Conservation (phyloP, 73 alveolate species). For the Tetrahymena malaccensis region DNA sequence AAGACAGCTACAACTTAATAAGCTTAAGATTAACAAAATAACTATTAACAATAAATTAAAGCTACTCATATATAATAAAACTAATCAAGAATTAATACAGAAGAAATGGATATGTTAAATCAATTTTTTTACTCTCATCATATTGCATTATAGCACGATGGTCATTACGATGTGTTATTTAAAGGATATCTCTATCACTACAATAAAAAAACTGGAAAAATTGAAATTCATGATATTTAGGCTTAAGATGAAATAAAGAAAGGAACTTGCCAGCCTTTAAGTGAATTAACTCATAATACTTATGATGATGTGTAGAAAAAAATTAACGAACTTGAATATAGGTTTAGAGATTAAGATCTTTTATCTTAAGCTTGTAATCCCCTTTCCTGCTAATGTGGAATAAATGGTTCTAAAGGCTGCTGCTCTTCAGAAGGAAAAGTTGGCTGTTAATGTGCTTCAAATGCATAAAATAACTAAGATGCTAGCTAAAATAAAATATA, state of each 20-base stretch:
- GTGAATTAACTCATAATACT: background rate
- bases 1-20: background rate
- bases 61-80: background rate
- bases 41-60: background rate
- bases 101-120: background rate
- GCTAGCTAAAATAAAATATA: background rate
- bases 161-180: constrained; percentile 21
- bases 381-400: background rate
- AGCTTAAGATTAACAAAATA: background rate
- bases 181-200: constrained; percentile 26
- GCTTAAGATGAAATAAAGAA: background rate
- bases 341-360: background rate
- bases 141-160: constrained; percentile 8
- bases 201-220: constrained; percentile 32
- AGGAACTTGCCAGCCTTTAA: background rate
- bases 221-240: constrained; percentile 19
- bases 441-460: background rate
- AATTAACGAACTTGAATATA: background rate
- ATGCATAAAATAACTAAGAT: background rate
- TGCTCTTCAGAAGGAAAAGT: background rate
- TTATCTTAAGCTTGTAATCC: background rate
- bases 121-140: constrained; percentile 22
- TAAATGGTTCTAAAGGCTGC: background rate
- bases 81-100: background rate
- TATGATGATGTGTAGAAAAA: background rate